Evolutionary conservation across 2,329 filamentous ascomycete genomes (phyloP).

Genomic region (Claviceps humidiphila): DNA sequence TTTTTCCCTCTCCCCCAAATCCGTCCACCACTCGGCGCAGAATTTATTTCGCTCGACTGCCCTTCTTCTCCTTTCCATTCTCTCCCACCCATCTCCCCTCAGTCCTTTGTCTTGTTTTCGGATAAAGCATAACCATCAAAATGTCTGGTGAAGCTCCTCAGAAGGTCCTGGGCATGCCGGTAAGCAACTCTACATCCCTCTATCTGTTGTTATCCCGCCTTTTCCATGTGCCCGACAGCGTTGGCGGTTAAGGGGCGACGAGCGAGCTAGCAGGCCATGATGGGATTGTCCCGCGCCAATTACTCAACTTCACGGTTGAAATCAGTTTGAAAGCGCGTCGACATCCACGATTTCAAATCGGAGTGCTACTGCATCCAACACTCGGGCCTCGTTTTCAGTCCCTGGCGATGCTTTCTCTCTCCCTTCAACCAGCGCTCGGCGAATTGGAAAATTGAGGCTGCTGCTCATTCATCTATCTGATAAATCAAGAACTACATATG

Average conservation of each 20-base stretch:
- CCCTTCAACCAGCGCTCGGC: neutral
- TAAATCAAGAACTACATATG: conserved; percentile 4
- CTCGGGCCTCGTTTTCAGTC: neutral
- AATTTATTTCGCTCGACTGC: conserved; percentile 30
- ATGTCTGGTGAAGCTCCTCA: conserved; percentile 43
- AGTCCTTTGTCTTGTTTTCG: conserved; percentile 37
- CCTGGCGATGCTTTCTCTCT: neutral
- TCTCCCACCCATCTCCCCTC: conserved; percentile 45
- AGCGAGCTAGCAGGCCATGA: neutral
- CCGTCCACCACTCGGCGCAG: conserved; percentile 30
- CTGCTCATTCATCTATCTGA: conserved; percentile 1
- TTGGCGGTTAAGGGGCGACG: conserved; percentile 11
- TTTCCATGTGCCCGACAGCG: conserved; percentile 16
- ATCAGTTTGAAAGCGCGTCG: neutral
- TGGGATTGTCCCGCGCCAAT: conserved; percentile 1
- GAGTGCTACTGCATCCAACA: neutral
- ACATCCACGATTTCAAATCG: neutral
- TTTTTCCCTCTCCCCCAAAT: conserved; percentile 35
- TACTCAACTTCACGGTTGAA: conserved; percentile 10
- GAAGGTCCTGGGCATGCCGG: conserved; percentile 54
- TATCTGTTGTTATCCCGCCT: neutral
- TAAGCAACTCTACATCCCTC: conserved; percentile 28
- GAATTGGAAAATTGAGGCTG: conserved; percentile 4
- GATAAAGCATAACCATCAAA: conserved; percentile 29
- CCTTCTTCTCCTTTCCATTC: conserved; percentile 27